Evolutionary conservation across 768 basidiomycete species (phyloP), one percentile per base, ranked within the genome.

Genomic region (Termitomyces sp.): DNA sequence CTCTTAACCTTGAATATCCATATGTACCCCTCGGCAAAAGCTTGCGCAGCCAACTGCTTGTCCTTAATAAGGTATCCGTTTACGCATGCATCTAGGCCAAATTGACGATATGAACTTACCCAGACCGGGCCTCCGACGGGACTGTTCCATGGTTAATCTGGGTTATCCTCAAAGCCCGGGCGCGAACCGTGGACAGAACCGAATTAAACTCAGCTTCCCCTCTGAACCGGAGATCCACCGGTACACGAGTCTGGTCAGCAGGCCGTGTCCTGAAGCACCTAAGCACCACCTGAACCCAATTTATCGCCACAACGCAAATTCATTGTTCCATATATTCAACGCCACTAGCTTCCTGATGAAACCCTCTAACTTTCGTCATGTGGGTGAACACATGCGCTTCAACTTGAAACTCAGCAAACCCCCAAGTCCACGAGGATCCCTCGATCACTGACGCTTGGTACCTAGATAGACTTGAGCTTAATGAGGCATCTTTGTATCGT

Each of bases 201-300:
- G 25, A 6, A 23, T n/a, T 16, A 22, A 35, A 20, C 18, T 31
- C 13, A 7, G 13, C 20, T 35, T 22, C 15, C 22, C 13, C 3
- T 22, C 27, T n/a, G 20, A 53, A 32, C 29, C 11, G 7, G 20
- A n/a, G 7, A 16, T n/a, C 39, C 20, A 35, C 23, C 1, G 18
- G 22, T 10, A 35, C 57, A 55, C 38, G 57, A 49, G 40, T 36
- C 50, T 48, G 41, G 29, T 59, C 57, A 59, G 53, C 57, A 54
- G 57, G 39, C 31, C 33, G 12, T 29, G 27, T 15, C 32, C 27
- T 43, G 18, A 36, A 39, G n/a, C n/a, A n/a, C 38, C 5, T 3
- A 12, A 39, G 23, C 38, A 6, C 7, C 25, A 41, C 53, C 25
- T 43, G 11, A 50, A 18, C 22, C 31, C 38, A 51, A 35, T 50